These are phyloP conservation scores for Amphibolis antarctica DNA, from an alignment of 106 monocot species.

Conservation along the genomic window DNA sequence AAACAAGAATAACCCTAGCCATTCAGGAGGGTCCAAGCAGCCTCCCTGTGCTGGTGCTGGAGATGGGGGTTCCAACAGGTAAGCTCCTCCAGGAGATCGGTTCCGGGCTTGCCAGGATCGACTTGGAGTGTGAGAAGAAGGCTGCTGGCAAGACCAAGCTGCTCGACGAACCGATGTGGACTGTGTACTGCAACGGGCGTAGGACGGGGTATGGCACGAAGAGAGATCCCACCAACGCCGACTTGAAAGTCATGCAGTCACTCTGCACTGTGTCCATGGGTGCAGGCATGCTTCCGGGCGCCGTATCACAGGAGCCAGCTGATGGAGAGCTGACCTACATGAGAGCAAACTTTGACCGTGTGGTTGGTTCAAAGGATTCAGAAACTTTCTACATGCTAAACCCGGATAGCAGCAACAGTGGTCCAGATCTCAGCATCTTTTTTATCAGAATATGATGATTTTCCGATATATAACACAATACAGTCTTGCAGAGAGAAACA, in stretches of 20 bases:
- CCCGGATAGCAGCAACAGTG: conserved; percentile 49
- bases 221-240: conserved; percentile 39
- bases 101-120: conserved; percentile 48
- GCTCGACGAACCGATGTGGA: conserved; percentile 70
- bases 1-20: conserved; percentile 49
- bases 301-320: conserved; percentile 14
- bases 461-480: conserved; percentile 3
- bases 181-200: conserved; percentile 50
- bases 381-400: conserved; percentile 96
- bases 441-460: conserved; percentile 62
- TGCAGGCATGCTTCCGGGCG: conserved; percentile 60
- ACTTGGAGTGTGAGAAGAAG: conserved; percentile 82
- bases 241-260: conserved; percentile 61
- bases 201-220: conserved; percentile 49
- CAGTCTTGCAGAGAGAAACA: neutral
- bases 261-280: conserved; percentile 76
- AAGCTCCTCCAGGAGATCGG: conserved; percentile 80
- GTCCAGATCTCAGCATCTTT: conserved; percentile 83
- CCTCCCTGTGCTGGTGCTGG: conserved; percentile 49
- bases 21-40: conserved; percentile 54
- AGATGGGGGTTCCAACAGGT: conserved; percentile 45
- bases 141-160: conserved; percentile 28
- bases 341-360: conserved; percentile 69
- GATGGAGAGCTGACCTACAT: conserved; percentile 86
- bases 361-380: conserved; percentile 67